These are phyloP conservation scores for Fusarium chuoi DNA, from an alignment of 2,329 filamentous ascomycete species.

Conservation along the genomic window DNA sequence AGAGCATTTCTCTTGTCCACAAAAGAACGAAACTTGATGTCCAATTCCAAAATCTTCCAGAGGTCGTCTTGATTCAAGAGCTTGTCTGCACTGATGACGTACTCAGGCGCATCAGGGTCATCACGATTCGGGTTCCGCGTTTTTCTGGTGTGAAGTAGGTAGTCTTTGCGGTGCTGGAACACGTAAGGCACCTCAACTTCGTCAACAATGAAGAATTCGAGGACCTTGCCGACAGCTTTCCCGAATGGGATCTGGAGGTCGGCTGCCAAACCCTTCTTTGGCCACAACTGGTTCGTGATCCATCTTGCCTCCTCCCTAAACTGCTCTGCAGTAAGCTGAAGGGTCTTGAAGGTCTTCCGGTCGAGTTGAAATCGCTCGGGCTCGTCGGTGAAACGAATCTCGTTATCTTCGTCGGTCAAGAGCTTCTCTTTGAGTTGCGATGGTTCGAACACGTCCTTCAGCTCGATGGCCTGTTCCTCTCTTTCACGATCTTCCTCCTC, in stretches of 20 bases:
- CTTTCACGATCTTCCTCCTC: slow-evolving; percentile 82
- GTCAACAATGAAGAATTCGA: slow-evolving; percentile 94
- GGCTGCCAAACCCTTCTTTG: slow-evolving; percentile 79
- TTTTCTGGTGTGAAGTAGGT: slow-evolving; percentile 89
- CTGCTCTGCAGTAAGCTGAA: slow-evolving; percentile 83
- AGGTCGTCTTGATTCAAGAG: slow-evolving; percentile 91
- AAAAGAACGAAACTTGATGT: slow-evolving; percentile 93
- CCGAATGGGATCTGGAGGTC: slow-evolving; percentile 86
- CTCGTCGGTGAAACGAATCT: slow-evolving; percentile 87
- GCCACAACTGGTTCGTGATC: slow-evolving; percentile 91
- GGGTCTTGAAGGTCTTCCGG: slow-evolving; percentile 85
- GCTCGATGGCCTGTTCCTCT: slow-evolving; percentile 85
- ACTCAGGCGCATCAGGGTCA: slow-evolving; percentile 77
- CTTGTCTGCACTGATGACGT: slow-evolving; percentile 83
- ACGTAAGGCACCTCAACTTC: slow-evolving; percentile 97
- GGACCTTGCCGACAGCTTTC: slow-evolving; percentile 87
- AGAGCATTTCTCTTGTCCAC: slow-evolving; percentile 91
- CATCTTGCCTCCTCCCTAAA: slow-evolving; percentile 90
- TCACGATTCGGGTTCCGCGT: slow-evolving; percentile 68
- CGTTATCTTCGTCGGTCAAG: slow-evolving; percentile 93
- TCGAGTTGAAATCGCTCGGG: slow-evolving; percentile 95
- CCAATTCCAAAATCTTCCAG: slow-evolving; percentile 94
- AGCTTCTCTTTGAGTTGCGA: slow-evolving; percentile 94
- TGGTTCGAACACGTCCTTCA: slow-evolving; percentile 98
- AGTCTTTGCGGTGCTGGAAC: slow-evolving; percentile 98